Conservation (phyloP, 805 yeast species). For the Wickerhamiella vanderwaltii region DNA sequence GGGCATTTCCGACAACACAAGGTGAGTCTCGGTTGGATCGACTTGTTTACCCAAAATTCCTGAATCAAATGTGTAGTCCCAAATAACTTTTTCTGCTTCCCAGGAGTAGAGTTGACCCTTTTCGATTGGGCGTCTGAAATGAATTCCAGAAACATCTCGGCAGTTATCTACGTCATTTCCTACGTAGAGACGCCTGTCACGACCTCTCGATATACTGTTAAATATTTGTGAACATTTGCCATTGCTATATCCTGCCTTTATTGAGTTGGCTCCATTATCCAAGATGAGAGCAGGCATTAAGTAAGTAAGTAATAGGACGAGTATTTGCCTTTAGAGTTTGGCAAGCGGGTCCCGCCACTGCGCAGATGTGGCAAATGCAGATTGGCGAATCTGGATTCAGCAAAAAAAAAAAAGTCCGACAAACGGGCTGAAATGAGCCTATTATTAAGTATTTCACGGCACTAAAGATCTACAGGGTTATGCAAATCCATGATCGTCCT, state of each 20-base stretch:
- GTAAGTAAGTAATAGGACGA: no score
- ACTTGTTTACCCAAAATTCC: constrained; percentile 23
- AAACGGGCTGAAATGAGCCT: no score
- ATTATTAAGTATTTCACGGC: no score
- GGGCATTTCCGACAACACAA: constrained; percentile 70
- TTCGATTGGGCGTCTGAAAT: constrained; percentile 70
- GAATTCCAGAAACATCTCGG: constrained; percentile 61
- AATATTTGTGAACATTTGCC: constrained; percentile 40
- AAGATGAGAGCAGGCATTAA: constrained; percentile 37
- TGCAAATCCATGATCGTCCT: no score
- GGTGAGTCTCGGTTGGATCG: constrained; percentile 39
- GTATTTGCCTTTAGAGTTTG: no score
- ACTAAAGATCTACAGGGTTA: no score
- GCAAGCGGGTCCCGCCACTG: no score
- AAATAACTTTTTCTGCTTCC: constrained; percentile 77
- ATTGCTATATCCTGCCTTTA: constrained; percentile 49
- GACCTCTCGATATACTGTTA: constrained; percentile 62
- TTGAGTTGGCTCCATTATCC: constrained; percentile 81
- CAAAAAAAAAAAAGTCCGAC: no score
- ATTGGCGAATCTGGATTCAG: no score
- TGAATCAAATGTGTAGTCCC: constrained; percentile 67
- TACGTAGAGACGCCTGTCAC: constrained; percentile 58
- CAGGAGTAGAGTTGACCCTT: constrained; percentile 82
- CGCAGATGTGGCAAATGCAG: no score
- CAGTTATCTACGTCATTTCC: constrained; percentile 58